phyloP scores from a whole-genome alignment of 164 flowering plant genomes.

The Tinospora cordifolia region DNA sequence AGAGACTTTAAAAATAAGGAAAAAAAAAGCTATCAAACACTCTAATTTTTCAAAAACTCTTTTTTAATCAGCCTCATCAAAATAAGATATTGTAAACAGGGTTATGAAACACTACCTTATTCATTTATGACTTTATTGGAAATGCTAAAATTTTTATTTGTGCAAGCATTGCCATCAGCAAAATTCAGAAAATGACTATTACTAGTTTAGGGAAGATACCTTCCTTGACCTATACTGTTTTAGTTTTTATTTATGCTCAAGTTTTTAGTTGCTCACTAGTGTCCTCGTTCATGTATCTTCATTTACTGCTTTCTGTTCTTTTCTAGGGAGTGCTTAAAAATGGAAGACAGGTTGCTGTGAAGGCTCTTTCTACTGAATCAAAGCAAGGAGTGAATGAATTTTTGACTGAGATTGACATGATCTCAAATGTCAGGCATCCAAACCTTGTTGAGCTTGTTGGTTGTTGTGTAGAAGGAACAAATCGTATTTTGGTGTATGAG shows the following conservation, averaged over 20 bases:
- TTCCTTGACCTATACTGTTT: neutral
- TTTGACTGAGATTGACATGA: constrained; percentile 53
- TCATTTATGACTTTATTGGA: too few species aligned
- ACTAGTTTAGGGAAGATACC: neutral
- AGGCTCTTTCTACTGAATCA: constrained; percentile 59
- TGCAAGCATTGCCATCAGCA: neutral
- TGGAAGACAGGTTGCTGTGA: constrained; percentile 56
- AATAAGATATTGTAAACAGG: too few species aligned
- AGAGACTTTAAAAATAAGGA: too few species aligned
- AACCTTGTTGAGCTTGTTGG: constrained; percentile 72
- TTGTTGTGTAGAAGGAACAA: constrained; percentile 48
- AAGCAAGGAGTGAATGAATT: constrained; percentile 69
- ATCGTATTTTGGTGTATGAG: constrained; percentile 62
- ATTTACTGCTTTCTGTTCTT: neutral
- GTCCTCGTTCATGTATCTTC: neutral
- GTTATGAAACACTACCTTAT: too few species aligned
- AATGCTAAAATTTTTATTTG: neutral
- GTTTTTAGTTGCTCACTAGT: neutral
- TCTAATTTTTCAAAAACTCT: too few species aligned
- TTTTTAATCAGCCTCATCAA: too few species aligned
- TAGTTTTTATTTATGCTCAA: neutral
- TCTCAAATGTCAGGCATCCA: constrained; percentile 61
- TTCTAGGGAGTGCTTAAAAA: constrained; percentile 49
- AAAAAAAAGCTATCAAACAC: too few species aligned
- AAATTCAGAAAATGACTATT: neutral